Evolutionary conservation across 306 rosid genomes (phyloP), one percentile per base, ranked within the genome.

Genomic region (Arachis hypogaea): DNA sequence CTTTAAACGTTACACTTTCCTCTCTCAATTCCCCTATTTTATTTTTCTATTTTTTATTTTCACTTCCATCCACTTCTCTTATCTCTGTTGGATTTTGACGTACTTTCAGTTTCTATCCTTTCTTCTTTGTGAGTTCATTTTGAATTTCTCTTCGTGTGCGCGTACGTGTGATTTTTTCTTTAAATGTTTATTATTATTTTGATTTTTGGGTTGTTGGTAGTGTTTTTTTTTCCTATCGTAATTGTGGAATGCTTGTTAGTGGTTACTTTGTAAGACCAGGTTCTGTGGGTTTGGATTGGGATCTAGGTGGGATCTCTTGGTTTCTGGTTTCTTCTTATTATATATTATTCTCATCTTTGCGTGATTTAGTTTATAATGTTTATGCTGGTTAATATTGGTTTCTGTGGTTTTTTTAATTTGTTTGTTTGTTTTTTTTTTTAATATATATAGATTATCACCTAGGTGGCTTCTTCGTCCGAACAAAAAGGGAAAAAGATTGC

Each of bases 241-340:
- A 1, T 33, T 66, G 57, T 51, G n/a, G 12, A 75, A 70, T 77
- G 83, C 55, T 54, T 78, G 12, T 14, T 52, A 52, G 58, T 52
- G 2, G 56, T 73, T 80, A 49, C 66, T 56, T 62, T 41, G 75
- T 68, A 45, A 75, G 94, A 47, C 81, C 85, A 79, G 92, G 88
- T 90, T 90, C 92, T 86, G 65, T 86, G 96, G 76, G 84, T 66
- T 45, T 86, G 84, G 87, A 81, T 86, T 88, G 97, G 89, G 93
- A 92, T 88, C 96, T 89, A 92, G 85, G 91, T 88, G 86, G 86
- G 93, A 92, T 88, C 92, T 68, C 81, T 87, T 74, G 85, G 78
- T 74, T 84, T 85, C 79, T 82, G 84, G 85, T 83, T 77, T 74
- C 60, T 73, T 76, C 47, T 70, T 85, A 75, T 63, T 80, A 45